Evolutionary conservation across 139 green algal genomes (phyloP).

Genomic region (Raphidocelis subcapitata): DNA sequence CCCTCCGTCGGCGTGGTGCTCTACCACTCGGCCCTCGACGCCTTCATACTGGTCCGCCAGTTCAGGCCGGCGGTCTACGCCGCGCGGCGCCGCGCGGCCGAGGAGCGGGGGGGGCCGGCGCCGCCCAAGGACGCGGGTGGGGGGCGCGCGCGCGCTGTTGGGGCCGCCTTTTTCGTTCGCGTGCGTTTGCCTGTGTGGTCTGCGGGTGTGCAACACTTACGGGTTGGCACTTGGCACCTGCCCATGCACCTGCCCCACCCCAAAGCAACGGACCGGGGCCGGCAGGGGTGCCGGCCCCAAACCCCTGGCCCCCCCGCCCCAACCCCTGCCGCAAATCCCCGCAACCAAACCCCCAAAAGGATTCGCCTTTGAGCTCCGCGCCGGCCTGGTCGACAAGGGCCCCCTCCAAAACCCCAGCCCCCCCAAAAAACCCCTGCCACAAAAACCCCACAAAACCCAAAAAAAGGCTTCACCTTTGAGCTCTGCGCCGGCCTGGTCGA

Average conservation of each 20-base stretch:
- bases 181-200: not conserved
- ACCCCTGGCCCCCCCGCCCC: too few species aligned
- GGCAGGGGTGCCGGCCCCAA: too few species aligned
- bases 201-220: too few species aligned
- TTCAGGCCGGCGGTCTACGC: conserved; percentile 79
- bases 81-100: conserved; percentile 27
- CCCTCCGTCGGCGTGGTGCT: conserved; percentile 72
- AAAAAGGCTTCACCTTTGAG: conserved; percentile 83
- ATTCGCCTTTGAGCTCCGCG: conserved; percentile 91
- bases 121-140: conserved; percentile 38
- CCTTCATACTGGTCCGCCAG: conserved; percentile 73
- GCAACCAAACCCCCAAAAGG: too few species aligned
- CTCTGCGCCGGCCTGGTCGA: conserved; percentile 89
- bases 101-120: conserved; percentile 17
- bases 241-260: too few species aligned
- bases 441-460: too few species aligned
- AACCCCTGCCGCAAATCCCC: too few species aligned
- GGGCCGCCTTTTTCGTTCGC: not conserved
- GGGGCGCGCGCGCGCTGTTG: not conserved
- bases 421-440: not conserved
- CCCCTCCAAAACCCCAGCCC: conserved; percentile 4
- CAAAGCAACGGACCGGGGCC: too few species aligned
- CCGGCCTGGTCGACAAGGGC: conserved; percentile 85
- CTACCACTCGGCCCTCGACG: conserved; percentile 46
- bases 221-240: too few species aligned